Evolutionary conservation across 2,329 filamentous ascomycete species (phyloP), one percentile per base, ranked within the genome.

Genomic region (Neonectria faginata): DNA sequence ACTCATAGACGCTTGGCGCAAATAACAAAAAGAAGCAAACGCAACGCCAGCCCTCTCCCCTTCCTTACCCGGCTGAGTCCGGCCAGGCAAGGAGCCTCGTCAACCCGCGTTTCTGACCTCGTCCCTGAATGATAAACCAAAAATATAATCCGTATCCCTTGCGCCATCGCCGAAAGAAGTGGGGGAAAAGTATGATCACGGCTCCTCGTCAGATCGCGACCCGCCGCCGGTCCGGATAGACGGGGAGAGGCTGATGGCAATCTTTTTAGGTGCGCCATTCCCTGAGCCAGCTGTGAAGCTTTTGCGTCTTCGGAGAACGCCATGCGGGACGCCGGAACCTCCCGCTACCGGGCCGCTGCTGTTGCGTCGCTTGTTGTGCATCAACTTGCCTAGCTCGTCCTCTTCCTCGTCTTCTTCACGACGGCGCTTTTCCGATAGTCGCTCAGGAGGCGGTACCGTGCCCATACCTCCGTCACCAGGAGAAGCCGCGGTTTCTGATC

Each of bases 331-430:
- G 41, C 71, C 67, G 20, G 80, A 76, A 3, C 77, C 67, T 47
- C 80, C 83, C 10, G 80, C 78, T 16, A 80, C 82, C 2, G 81
- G 81, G 8, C 86, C 85, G 60, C 81, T 83, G 75, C 85, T 89
- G 72, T 87, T 89, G 41, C 88, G 85, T 44, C 88, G 84, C 74
- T 90, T 91, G 74, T 83, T 83, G 53, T 86, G 82, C 68, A 92
- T 89, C 72, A 97, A 85, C 79, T 96, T 97, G 59, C 90, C 89
- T n/a, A 98, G 81, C 74, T 95, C 93, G 69, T 97, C 94, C 60
- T 97, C 94, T 50, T 97, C 95, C n/a, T 82, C 79, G 66, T 97
- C 93, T 62, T 97, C 95, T 76, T 97, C 94, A 72, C 96, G 88
- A 52, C 95, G 88, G 52, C 95, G 91, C 79, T 98, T 98, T 77